Base-by-base conservation (phyloP, 2,329 filamentous ascomycete species). In the Curvularia sp. region DNA sequence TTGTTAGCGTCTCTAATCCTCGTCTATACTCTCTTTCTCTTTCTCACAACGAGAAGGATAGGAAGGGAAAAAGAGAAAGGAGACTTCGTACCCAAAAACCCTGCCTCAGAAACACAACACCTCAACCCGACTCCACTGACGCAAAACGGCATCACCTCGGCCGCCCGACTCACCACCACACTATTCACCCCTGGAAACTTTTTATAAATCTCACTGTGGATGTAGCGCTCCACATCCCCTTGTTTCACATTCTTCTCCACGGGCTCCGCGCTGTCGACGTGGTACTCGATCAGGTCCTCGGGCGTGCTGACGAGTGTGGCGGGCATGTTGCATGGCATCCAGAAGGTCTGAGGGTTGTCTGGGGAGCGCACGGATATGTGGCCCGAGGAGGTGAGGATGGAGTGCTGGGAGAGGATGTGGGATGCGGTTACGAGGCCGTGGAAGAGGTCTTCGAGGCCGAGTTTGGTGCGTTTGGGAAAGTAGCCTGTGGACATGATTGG, bases 361-460 rank as follows among this genome's bases (percentile, higher is more conserved):
- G 84, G 83, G 55, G 84, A 80, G 5, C 84, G 78, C 20, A 84
- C 75, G 2, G 83, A 85, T 12, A 86, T 75, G 62, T 86, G 84
- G 18, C 84, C 83, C 64, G 83, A 86, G 0, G 81, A 83, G 57
- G 85, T 84, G 35, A 86, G 67, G 7, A 86, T 77, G 47, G 75
- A 75, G 49, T 85, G 75, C 55, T 82, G 68, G 68, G 85, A 81
- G 1, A 86, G 80, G 50, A 86, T 85, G 66, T 85, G 83, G 58
- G 77, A 78, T 38, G 80, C 82, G 4, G 76, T 77, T 22, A 84
- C 80, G 33, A 83, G 72, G 35, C 72, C 71, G 42, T 66, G 71
- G 66, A 75, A 77, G 26, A 77, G 70, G 52, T 76, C 70, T 57
- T 76, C 73, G 64, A 76, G 70, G 33, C 72, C 73, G 9, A 77